phyloP scores from a whole-genome alignment of 495 filamentous ascomycete genomes.

The Aspergillus conjunctus region DNA sequence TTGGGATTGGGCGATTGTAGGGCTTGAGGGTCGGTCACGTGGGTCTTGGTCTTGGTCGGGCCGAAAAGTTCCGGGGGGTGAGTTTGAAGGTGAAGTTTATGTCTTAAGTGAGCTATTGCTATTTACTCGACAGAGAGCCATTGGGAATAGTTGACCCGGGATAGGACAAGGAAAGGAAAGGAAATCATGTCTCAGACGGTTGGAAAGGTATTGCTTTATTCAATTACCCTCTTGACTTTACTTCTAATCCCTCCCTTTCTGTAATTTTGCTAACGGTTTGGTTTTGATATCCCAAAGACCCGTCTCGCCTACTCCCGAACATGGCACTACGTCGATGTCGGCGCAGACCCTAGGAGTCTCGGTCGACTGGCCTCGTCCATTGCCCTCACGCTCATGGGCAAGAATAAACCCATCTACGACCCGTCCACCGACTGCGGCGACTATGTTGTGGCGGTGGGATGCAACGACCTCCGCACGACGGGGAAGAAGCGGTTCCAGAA shows the following conservation, averaged over 20 bases:
- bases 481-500: constrained; percentile 93
- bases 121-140: too few species aligned
- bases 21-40: constrained; percentile 32
- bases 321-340: constrained; percentile 88
- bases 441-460: constrained; percentile 93
- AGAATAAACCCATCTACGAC: constrained; percentile 98
- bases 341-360: constrained; percentile 57
- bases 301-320: constrained; percentile 91
- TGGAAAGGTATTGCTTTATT: constrained; percentile 42
- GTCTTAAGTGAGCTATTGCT: background rate
- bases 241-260: too few species aligned
- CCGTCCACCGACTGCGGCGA: constrained; percentile 97
- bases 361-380: constrained; percentile 91
- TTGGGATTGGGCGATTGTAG: constrained; percentile 21
- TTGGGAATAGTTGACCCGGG: too few species aligned
- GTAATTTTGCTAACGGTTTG: background rate
- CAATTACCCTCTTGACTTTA: background rate
- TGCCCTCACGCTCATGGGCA: constrained; percentile 92
- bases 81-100: background rate
- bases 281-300: constrained; percentile 59
- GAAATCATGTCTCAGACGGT: constrained; percentile 45
- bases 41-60: background rate
- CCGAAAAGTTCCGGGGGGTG: background rate
- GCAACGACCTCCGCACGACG: constrained; percentile 81
- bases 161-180: background rate